Conservation (phyloP, 163 green algal species). For the Prototheca cutis region DNA sequence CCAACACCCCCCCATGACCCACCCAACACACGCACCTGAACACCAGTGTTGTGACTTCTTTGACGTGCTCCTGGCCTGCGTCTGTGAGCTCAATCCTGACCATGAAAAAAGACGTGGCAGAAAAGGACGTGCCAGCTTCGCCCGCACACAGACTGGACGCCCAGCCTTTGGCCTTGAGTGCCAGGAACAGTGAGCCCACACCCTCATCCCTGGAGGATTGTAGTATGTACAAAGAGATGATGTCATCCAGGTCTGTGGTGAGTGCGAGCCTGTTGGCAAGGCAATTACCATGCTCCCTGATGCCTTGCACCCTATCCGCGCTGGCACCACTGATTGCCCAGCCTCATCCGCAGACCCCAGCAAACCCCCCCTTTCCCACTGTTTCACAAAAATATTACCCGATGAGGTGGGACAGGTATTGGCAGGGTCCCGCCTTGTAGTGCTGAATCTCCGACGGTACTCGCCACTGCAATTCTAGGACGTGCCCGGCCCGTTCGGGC, state of each 20-base stretch:
- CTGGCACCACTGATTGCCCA: no score
- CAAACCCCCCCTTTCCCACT: no score
- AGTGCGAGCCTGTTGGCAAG: no score
- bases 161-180: slow-evolving; percentile 70
- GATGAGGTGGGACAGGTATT: slow-evolving; percentile 86
- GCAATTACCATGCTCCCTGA: no score
- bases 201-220: slow-evolving; percentile 71
- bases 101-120: slow-evolving; percentile 32
- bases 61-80: slow-evolving; percentile 43
- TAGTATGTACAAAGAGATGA: not conserved
- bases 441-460: slow-evolving; percentile 43
- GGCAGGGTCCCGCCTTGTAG: slow-evolving; percentile 49
- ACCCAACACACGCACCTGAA: no score
- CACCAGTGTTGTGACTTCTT: slow-evolving; percentile 43
- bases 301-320: no score
- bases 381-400: no score
- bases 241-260: no score
- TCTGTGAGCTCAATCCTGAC: slow-evolving; percentile 59
- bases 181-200: slow-evolving; percentile 61
- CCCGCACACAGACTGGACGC: slow-evolving; percentile 73
- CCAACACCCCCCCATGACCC: no score
- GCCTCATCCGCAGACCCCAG: no score
- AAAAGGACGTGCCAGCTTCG: slow-evolving; percentile 44
- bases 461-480: slow-evolving; percentile 64
- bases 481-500: slow-evolving; percentile 64